Conservation (phyloP, 2,329 filamentous ascomycete genomes). For the Monilinia laxa region DNA sequence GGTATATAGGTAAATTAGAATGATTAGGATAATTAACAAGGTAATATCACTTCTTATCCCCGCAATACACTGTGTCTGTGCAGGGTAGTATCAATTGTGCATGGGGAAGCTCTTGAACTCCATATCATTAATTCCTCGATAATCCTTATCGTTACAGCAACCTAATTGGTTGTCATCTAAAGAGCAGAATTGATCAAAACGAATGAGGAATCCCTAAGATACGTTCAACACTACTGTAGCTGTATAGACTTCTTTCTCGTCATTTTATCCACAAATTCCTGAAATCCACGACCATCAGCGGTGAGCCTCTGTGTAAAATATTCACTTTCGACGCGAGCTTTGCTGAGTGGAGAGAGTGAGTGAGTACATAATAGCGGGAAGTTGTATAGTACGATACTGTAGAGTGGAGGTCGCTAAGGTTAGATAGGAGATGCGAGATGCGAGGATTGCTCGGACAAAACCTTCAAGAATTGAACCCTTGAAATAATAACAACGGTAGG, state of each 20-base stretch:
- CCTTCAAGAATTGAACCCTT: not conserved
- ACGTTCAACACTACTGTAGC: not conserved
- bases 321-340: conserved; percentile 11
- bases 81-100: not conserved
- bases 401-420: conserved; percentile 16
- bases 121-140: not conserved
- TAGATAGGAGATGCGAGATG: conserved; percentile 7
- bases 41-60: conserved; percentile 13
- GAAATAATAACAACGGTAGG: conserved; percentile 10
- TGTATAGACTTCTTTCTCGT: not conserved
- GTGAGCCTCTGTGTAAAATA: not conserved
- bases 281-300: not conserved
- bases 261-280: not conserved
- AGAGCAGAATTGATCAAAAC: not conserved
- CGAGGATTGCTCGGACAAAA: conserved; percentile 10
- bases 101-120: conserved; percentile 10
- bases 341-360: not conserved
- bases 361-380: not conserved
- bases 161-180: not conserved
- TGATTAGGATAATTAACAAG: conserved; percentile 12
- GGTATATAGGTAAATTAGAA: conserved; percentile 3
- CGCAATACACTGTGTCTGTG: conserved; percentile 13
- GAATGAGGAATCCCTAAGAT: not conserved
- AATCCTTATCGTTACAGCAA: not conserved
- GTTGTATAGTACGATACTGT: not conserved